phyloP scores from a whole-genome alignment of 305 asterid genomes.

The Fraxinus latifolia region DNA sequence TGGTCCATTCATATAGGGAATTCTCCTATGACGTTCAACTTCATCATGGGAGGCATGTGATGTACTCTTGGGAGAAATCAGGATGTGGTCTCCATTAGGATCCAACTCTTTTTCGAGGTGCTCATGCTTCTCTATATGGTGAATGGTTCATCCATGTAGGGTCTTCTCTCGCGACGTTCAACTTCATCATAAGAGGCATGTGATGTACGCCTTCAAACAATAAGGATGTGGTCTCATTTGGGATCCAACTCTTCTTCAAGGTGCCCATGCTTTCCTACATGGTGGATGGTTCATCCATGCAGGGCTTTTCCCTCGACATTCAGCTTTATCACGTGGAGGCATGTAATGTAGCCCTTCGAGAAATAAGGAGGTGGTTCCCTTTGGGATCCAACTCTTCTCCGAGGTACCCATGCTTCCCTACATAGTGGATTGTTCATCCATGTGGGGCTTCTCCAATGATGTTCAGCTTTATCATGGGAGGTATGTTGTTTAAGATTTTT shows the following conservation, averaged over 20 bases:
- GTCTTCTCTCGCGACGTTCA: background rate
- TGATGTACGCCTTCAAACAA: background rate
- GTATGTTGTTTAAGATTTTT: background rate
- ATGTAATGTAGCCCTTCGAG: too few species aligned
- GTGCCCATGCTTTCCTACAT: background rate
- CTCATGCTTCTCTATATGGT: background rate
- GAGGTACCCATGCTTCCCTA: too few species aligned
- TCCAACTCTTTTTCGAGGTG: background rate
- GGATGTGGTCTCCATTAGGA: background rate
- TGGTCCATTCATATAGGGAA: background rate
- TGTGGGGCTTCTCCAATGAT: background rate
- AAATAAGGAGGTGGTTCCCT: too few species aligned
- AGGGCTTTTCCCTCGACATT: background rate
- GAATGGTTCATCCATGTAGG: background rate
- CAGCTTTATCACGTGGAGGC: too few species aligned
- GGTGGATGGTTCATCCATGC: background rate
- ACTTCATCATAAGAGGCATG: background rate
- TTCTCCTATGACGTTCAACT: background rate
- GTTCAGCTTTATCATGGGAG: background rate
- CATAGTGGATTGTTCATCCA: too few species aligned
- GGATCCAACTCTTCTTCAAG: background rate
- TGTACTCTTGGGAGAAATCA: background rate
- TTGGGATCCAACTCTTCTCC: too few species aligned
- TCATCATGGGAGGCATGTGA: background rate
- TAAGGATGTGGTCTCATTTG: background rate